Conservation (phyloP, 805 yeast genomes). For the Cyberlindnera maritima region DNA sequence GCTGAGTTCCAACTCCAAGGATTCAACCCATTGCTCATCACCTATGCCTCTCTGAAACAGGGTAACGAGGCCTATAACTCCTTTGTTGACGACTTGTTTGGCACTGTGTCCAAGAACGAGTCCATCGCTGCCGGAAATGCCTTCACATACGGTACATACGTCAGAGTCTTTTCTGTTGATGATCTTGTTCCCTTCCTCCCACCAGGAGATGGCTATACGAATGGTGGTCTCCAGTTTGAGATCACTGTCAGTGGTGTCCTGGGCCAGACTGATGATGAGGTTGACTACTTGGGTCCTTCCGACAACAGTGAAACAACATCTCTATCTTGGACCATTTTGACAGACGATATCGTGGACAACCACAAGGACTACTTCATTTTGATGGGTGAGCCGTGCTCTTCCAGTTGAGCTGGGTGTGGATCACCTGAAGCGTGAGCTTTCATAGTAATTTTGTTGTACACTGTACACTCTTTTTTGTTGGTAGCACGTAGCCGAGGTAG, state of each 20-base stretch:
- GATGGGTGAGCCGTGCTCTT: background rate
- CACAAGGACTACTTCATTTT: background rate
- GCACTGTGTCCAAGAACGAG: constrained; percentile 33
- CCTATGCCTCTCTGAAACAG: constrained; percentile 64
- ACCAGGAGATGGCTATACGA: constrained; percentile 38
- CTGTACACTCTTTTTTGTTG: no score
- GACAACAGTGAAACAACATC: constrained; percentile 4
- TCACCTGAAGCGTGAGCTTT: no score
- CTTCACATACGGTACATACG: constrained; percentile 30
- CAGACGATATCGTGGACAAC: constrained; percentile 6
- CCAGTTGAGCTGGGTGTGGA: background rate
- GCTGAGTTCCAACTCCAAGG: constrained; percentile 58
- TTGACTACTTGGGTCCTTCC: constrained; percentile 20
- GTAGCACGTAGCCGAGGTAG: no score
- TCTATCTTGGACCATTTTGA: constrained; percentile 12
- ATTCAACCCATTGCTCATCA: constrained; percentile 48
- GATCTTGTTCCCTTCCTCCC: constrained; percentile 64
- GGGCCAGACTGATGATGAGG: constrained; percentile 28
- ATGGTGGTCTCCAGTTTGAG: constrained; percentile 33
- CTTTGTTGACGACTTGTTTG: constrained; percentile 51
- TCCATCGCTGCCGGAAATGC: constrained; percentile 31
- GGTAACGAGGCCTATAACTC: constrained; percentile 50
- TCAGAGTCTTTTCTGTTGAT: constrained; percentile 53
- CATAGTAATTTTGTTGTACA: no score
- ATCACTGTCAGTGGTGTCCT: constrained; percentile 34